These are phyloP conservation scores for Dovyalis caffra DNA, from an alignment of 345 rosid genomes.

Conservation along the genomic window DNA sequence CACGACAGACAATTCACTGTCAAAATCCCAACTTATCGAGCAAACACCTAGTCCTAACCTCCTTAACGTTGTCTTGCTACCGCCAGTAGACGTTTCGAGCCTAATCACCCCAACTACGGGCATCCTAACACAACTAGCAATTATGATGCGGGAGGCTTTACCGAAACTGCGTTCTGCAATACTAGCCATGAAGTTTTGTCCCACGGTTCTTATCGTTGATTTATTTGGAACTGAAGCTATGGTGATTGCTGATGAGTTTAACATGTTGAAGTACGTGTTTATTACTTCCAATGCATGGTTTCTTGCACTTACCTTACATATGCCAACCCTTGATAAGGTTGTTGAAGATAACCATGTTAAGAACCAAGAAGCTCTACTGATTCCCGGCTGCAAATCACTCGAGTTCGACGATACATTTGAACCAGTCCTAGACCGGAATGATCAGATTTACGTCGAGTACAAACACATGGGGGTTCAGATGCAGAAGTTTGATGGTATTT, in stretches of 20 bases:
- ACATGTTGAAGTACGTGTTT: conserved; percentile 14
- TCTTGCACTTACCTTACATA: conserved; percentile 43
- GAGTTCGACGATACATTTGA: neutral
- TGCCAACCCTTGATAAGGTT: conserved; percentile 32
- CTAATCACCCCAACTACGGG: neutral
- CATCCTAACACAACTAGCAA: neutral
- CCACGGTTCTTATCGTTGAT: conserved; percentile 10
- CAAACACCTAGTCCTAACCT: neutral
- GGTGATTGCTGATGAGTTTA: conserved; percentile 2
- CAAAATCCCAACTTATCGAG: neutral
- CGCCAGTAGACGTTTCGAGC: conserved; percentile 1
- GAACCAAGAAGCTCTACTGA: conserved; percentile 19
- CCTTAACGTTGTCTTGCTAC: neutral
- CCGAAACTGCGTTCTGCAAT: neutral
- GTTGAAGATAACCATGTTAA: conserved; percentile 28
- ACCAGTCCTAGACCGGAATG: neutral
- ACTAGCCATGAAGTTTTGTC: neutral
- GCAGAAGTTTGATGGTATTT: conserved; percentile 39
- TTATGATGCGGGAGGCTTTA: conserved; percentile 5
- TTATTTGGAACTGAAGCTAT: conserved; percentile 13
- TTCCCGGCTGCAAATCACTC: conserved; percentile 62
- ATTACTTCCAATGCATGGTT: conserved; percentile 9
- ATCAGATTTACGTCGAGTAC: neutral
- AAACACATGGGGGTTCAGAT: conserved; percentile 29
- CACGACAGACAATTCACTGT: neutral